Conservation (phyloP, 371 early-diverging fungal genomes). For the Mortierella polycephala region DNA sequence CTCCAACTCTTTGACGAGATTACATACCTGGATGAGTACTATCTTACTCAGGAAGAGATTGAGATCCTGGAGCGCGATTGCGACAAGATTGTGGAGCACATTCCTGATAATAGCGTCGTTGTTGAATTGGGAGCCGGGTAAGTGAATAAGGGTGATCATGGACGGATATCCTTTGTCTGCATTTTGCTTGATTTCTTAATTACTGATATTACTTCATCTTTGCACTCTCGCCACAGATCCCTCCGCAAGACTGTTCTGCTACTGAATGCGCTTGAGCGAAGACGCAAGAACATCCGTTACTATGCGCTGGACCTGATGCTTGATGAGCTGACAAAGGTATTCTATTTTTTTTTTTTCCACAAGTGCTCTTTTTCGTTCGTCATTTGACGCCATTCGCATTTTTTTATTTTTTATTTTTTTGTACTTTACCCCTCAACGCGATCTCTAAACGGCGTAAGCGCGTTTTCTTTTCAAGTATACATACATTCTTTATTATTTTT, state of each 20-base stretch:
- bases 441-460: neutral
- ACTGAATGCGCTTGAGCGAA: conserved; percentile 76
- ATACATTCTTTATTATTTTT: too few relatives aligned
- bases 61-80: conserved; percentile 74
- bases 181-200: neutral
- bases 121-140: conserved; percentile 92
- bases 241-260: conserved; percentile 89
- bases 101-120: conserved; percentile 74
- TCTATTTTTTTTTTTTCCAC: too few relatives aligned
- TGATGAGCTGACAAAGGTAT: conserved; percentile 72
- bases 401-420: neutral
- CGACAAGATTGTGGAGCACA: conserved; percentile 70
- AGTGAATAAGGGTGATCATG: conserved; percentile 5
- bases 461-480: neutral
- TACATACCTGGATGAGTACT: conserved; percentile 88
- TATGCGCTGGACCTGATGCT: conserved; percentile 94
- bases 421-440: neutral
- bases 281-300: conserved; percentile 74
- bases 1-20: conserved; percentile 90
- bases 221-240: conserved; percentile 58
- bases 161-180: neutral
- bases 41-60: conserved; percentile 86
- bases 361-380: conserved; percentile 43
- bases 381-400: conserved; percentile 49
- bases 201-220: conserved; percentile 1